Conservation (phyloP, 2,329 filamentous ascomycete genomes). For the Scedosporium boydii region DNA sequence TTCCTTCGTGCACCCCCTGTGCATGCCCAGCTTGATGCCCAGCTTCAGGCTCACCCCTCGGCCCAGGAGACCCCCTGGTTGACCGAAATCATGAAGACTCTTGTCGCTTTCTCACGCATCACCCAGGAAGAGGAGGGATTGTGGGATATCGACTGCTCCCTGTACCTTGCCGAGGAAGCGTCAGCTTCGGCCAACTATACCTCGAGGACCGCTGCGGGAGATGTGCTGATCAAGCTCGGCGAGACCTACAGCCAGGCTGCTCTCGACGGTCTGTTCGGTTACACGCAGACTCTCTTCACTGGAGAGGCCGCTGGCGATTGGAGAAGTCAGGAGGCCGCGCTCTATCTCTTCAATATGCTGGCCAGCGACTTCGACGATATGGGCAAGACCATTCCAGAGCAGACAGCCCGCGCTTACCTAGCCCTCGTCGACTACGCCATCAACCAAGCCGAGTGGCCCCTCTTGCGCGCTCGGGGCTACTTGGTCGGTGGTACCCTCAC, state of each 20-base stretch:
- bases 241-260: constrained; percentile 76
- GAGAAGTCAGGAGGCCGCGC: constrained; percentile 65
- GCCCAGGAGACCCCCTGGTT: constrained; percentile 68
- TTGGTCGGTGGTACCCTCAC: constrained; percentile 75
- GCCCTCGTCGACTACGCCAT: constrained; percentile 74
- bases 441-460: constrained; percentile 56
- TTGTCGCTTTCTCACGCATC: constrained; percentile 80
- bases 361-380: constrained; percentile 76
- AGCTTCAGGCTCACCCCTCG: constrained; percentile 53
- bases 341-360: constrained; percentile 79
- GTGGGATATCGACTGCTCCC: constrained; percentile 94
- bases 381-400: constrained; percentile 57
- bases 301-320: constrained; percentile 37
- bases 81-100: constrained; percentile 75
- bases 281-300: constrained; percentile 66
- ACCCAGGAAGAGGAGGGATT: constrained; percentile 86
- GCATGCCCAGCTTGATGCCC: constrained; percentile 75
- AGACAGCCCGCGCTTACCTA: constrained; percentile 64
- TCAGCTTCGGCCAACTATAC: constrained; percentile 95
- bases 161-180: constrained; percentile 91
- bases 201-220: constrained; percentile 82
- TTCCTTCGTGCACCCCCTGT: constrained; percentile 83
- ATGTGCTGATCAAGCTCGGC: constrained; percentile 83
- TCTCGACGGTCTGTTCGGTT: constrained; percentile 67
- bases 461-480: constrained; percentile 80